These are phyloP conservation scores for Microthlaspi erraticum DNA, from an alignment of 345 rosid species.

Conservation along the genomic window DNA sequence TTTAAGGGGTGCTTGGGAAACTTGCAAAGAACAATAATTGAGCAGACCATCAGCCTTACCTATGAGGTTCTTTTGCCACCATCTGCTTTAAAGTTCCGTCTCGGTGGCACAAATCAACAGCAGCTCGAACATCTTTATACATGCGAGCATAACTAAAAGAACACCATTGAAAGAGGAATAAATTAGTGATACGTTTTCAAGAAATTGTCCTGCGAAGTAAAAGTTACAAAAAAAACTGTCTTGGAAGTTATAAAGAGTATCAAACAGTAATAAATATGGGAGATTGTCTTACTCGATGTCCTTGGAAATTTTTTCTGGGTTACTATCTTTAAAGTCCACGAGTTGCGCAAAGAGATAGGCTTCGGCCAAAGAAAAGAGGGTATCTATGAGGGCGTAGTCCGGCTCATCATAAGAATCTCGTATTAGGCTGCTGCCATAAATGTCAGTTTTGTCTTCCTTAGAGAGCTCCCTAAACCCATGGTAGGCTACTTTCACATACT, in stretches of 20 bases:
- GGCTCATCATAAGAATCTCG: conserved; percentile 96
- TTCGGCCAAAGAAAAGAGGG: conserved; percentile 95
- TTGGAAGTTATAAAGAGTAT: not conserved
- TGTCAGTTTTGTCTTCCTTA: conserved; percentile 87
- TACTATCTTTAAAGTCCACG: conserved; percentile 83
- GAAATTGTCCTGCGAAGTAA: not conserved
- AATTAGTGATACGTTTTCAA: not conserved
- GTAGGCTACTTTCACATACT: conserved; percentile 96
- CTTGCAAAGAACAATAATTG: not conserved
- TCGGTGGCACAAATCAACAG: conserved; percentile 98
- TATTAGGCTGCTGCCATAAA: conserved; percentile 81
- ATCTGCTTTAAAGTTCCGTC: conserved; percentile 96
- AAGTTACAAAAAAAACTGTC: not conserved
- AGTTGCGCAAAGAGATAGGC: conserved; percentile 97
- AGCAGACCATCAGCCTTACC: conserved; percentile 42
- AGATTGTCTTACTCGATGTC: conserved; percentile 67
- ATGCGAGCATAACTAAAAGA: conserved; percentile 69
- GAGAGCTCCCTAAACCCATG: conserved; percentile 94
- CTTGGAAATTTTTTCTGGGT: conserved; percentile 68
- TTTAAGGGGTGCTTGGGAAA: not conserved
- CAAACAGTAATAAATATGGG: conserved; percentile 7
- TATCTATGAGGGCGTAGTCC: conserved; percentile 94
- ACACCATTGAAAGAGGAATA: not conserved
- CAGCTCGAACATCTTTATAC: conserved; percentile 95
- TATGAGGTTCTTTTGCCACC: conserved; percentile 89